phyloP scores from a whole-genome alignment of 108 stramenopile genomes.

The Aurantiochytrium sp. region DNA sequence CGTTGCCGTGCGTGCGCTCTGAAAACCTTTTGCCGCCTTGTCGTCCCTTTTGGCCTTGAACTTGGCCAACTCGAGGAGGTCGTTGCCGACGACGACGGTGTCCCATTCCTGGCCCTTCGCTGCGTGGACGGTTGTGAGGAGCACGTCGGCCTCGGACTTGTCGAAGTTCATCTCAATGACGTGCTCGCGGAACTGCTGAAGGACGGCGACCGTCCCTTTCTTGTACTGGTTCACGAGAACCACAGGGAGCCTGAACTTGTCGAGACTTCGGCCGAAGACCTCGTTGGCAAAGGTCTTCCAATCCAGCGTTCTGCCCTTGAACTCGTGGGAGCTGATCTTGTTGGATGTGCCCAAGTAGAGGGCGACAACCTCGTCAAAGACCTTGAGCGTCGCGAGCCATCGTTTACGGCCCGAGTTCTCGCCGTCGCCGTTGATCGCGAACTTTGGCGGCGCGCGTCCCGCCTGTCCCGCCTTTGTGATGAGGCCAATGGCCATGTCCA shows the following conservation, averaged over 20 bases:
- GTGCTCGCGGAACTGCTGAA: neutral
- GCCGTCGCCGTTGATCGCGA: neutral
- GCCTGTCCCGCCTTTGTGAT: no score
- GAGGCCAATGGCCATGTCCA: neutral
- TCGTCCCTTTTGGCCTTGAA: no score
- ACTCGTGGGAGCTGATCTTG: neutral
- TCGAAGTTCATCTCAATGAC: neutral
- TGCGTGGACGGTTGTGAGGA: neutral
- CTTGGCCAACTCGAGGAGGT: neutral
- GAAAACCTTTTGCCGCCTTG: no score
- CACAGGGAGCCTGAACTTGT: neutral
- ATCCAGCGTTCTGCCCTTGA: neutral
- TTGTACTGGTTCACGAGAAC: neutral
- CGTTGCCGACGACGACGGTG: neutral
- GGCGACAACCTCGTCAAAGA: neutral
- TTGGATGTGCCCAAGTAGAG: neutral
- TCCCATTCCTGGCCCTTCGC: neutral
- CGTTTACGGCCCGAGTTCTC: neutral
- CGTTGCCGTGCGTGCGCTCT: no score
- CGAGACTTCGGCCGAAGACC: neutral
- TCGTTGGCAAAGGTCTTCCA: neutral
- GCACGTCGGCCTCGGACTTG: neutral
- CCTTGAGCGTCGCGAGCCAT: neutral
- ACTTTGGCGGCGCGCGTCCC: neutral
- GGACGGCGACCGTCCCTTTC: neutral